phyloP scores from a whole-genome alignment of 2,329 filamentous ascomycete genomes.

The Metarhizium robertsii region DNA sequence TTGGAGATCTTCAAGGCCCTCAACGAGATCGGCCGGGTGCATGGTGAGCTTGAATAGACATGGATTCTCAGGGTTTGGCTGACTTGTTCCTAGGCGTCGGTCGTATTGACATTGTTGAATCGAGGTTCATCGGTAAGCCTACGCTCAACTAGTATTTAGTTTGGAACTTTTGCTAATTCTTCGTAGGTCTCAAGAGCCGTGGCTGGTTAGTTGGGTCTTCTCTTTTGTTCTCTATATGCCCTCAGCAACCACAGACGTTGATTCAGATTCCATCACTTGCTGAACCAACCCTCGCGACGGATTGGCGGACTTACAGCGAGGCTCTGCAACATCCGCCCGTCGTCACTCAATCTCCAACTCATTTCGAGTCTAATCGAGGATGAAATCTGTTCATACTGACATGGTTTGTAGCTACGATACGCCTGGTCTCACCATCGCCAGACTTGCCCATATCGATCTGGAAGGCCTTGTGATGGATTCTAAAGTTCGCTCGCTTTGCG shows the following conservation, averaged over 20 bases:
- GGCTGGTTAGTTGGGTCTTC: background rate
- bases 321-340: too few relatives aligned
- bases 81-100: constrained; percentile 33
- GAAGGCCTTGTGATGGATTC: constrained; percentile 49
- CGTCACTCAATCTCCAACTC: too few relatives aligned
- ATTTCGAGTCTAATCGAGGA: too few relatives aligned
- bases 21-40: constrained; percentile 50
- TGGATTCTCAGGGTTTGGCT: too few relatives aligned
- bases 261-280: too few relatives aligned
- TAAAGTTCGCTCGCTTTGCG: constrained; percentile 42
- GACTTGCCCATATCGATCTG: constrained; percentile 31
- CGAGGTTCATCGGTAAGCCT: constrained; percentile 10
- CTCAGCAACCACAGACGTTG: too few relatives aligned
- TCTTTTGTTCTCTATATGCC: too few relatives aligned
- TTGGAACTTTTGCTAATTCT: too few relatives aligned
- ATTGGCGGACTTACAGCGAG: too few relatives aligned
- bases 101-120: constrained; percentile 50
- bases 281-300: too few relatives aligned
- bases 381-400: too few relatives aligned
- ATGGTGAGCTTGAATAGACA: constrained; percentile 23
- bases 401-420: constrained; percentile 5
- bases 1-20: constrained; percentile 56
- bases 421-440: constrained; percentile 13
- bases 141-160: too few relatives aligned
- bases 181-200: constrained; percentile 15